Evolutionary conservation across 2,329 filamentous ascomycete species (phyloP), one percentile per base, ranked within the genome.

Genomic region (Neofusicoccum sp.): DNA sequence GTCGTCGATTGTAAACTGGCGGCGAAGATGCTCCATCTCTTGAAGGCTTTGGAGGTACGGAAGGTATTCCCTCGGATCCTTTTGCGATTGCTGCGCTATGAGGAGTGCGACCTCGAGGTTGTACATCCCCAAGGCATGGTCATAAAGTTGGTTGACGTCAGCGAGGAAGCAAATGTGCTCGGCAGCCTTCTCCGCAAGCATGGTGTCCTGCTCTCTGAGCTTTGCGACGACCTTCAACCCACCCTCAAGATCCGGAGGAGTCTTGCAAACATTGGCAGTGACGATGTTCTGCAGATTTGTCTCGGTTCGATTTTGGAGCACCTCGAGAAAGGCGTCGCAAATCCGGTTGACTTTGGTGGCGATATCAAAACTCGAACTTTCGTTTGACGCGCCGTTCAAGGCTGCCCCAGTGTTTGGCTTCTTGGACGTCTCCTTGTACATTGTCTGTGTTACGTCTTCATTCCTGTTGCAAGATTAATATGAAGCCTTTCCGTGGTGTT

Each of bases 121-220:
- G 72, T 99, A 99, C 2, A 98, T 80, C 1, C 93, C 93, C 1
- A 99, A 81, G 0, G 95, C 90, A 63, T 93, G 88, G 63, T 97
- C 91, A 69, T 96, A 99, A 0, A 99, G 84, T 40, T 87, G 87
- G 73, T 97, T 96, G 47, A 96, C 89, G 74, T 99, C 95, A 0
- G 93, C 91, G 43, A 99, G 83, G 80, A 99, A 99, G 80, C 92
- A 98, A 63, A 99, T 97, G 70, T 99, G 95, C 71, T 97, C 92
- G 24, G 97, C 89, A 0, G 93, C 93, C 73, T 88, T 89, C 66
- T 98, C 93, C 0, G 91, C 91, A 65, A 93, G 82, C 43, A 86
- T 44, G 26, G 43, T 80, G 53, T 89, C 85, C 65, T 88, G 83
- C 60, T 84, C 82, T 67, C 82, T 79, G 36, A 99, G 78, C 58